Base-by-base conservation (phyloP, 805 yeast species). In the Candida corydali region DNA sequence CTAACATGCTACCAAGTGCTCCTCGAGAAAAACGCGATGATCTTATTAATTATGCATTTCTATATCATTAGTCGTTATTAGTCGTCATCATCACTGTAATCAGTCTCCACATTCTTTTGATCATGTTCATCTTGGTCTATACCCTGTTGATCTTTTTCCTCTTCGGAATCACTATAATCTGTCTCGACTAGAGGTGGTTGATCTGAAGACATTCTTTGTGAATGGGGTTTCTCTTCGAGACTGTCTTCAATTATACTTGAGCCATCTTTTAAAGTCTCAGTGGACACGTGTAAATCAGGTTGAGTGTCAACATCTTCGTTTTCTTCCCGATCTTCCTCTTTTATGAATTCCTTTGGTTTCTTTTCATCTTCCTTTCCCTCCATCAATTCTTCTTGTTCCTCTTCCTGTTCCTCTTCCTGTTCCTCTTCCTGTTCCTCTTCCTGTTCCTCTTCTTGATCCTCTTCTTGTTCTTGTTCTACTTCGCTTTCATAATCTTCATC, bases 161-260 rank as follows among this genome's bases (percentile, higher is more conserved):
- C 26, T 4, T 36, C 46, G 11, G 37, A 34, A 6, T 27, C 37
- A 20, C 32, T 27, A 12, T 34, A 34, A 18, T 34, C 37, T 4
- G 37, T 34, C 8, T 34, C 37, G 6, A 14, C 26, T n/a, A n/a
- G n/a, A n/a, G n/a, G n/a, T n/a, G n/a, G n/a, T n/a, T n/a, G n/a
- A n/a, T n/a, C n/a, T n/a, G n/a, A n/a, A n/a, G n/a, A n/a, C n/a
- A n/a, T n/a, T n/a, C n/a, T n/a, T 17, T 11, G 35, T 7, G 24
- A 31, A 18, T 29, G 32, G 11, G 23, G 11, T 17, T 29, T 29
- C 7, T 32, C 7, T 26, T 32, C 29, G 12, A 41, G 19, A 27
- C 44, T 41, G 30, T 41, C 44, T 18, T 38, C 44, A 30, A 41
- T 26, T 8, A 41, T 36, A 29, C 36, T 34, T 10, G 38, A 31